A percentile compares a stretch with the other conserved stretches of the same genome.
Evolutionary conservation across 371 early-diverging fungal species (phyloP).

Genomic region (Lichtheimia corymbifera): DNA sequence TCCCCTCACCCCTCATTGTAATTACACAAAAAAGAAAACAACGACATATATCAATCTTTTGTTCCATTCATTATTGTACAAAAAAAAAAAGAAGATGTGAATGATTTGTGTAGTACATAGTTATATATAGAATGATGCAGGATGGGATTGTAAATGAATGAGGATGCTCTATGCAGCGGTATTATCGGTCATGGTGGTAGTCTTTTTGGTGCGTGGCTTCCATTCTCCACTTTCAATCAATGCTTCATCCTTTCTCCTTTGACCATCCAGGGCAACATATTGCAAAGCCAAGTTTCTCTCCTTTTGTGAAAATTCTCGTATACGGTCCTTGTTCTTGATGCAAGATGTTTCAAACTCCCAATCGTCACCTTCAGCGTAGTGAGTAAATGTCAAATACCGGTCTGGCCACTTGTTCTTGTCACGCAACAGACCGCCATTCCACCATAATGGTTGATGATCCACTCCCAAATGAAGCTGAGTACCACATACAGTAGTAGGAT

Average conservation of each 20-base stretch:
- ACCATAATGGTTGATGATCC: conserved; percentile 43
- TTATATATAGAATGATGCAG: background rate
- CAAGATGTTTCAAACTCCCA: conserved; percentile 40
- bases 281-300: conserved; percentile 16
- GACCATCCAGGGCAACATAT: conserved; percentile 20
- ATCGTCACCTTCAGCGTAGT: conserved; percentile 34
- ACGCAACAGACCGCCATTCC: conserved; percentile 53
- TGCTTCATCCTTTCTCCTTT: conserved; percentile 24
- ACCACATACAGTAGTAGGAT: conserved; percentile 50
- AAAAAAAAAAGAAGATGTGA: background rate
- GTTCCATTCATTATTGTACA: background rate
- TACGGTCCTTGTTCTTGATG: conserved; percentile 30
- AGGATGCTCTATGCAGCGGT: background rate
- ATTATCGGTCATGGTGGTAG: conserved; percentile 1
- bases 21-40: background rate
- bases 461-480: conserved; percentile 52
- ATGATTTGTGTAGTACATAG: background rate
- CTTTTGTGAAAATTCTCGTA: conserved; percentile 18
- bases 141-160: background rate
- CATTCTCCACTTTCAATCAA: conserved; percentile 16
- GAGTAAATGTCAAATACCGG: conserved; percentile 32
- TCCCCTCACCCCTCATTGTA: background rate
- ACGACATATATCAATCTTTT: background rate
- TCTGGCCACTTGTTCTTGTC: conserved; percentile 43
- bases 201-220: conserved; percentile 11